These are phyloP conservation scores for Pseudozyma tsukubaensis DNA, from an alignment of 1,284 basidiomycete genomes.

Conservation along the genomic window DNA sequence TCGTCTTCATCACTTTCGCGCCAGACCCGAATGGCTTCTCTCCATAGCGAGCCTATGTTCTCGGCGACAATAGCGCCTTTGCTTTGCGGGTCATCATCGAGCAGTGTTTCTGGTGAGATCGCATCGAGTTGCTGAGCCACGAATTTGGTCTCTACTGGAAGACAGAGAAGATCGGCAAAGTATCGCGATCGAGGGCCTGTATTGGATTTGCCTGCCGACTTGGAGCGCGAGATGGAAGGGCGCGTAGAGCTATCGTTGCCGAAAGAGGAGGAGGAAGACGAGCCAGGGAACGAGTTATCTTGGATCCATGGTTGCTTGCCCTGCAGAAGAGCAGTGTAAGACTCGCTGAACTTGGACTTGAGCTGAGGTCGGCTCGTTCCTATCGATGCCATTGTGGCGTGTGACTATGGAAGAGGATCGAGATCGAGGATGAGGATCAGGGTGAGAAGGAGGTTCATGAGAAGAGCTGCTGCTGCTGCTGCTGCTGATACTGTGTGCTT, in stretches of 20 bases:
- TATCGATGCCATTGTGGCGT: slow-evolving; percentile 19
- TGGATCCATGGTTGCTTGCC: slow-evolving; percentile 59
- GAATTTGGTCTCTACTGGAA: slow-evolving; percentile 55
- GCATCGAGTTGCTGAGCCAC: slow-evolving; percentile 46
- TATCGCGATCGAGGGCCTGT: slow-evolving; percentile 59
- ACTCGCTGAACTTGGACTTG: slow-evolving; percentile 57
- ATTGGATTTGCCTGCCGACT: slow-evolving; percentile 57
- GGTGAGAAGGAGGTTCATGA: neutral
- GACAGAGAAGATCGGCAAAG: slow-evolving; percentile 60
- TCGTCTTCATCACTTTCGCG: slow-evolving; percentile 54
- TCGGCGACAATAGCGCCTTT: slow-evolving; percentile 54
- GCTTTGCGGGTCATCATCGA: slow-evolving; percentile 51
- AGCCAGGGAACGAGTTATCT: slow-evolving; percentile 3
- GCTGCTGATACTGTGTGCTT: too few species aligned
- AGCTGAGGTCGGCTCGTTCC: slow-evolving; percentile 42
- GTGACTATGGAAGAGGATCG: neutral
- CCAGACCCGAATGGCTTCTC: slow-evolving; percentile 58
- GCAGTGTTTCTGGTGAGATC: slow-evolving; percentile 44
- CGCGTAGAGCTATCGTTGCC: slow-evolving; percentile 14
- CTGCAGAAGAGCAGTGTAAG: slow-evolving; percentile 52
- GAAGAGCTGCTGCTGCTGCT: too few species aligned
- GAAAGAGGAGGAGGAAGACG: slow-evolving; percentile 16
- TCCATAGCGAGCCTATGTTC: slow-evolving; percentile 61
- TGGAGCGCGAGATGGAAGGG: slow-evolving; percentile 26
- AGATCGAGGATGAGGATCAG: neutral